phyloP scores from a whole-genome alignment of 2,329 filamentous ascomycete genomes.

The Sporothrix pallida region DNA sequence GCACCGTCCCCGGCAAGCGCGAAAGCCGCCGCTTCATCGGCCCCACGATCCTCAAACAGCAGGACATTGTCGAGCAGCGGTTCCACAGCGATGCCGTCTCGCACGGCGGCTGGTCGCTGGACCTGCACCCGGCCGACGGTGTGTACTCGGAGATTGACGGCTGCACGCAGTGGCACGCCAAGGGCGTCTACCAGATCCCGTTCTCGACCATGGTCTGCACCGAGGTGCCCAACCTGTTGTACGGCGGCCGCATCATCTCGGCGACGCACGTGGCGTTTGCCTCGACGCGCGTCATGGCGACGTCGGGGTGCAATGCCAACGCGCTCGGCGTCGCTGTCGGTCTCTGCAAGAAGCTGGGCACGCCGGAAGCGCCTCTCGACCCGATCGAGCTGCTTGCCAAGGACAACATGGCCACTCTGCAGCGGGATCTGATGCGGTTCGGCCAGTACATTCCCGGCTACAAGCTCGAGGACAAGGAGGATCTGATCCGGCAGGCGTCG shows the following conservation, averaged over 20 bases:
- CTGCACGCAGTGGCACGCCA: slow-evolving; percentile 41
- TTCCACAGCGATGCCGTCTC: slow-evolving; percentile 40
- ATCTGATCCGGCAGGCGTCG: slow-evolving; percentile 36
- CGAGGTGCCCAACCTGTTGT: slow-evolving; percentile 41
- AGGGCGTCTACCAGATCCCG: slow-evolving; percentile 41
- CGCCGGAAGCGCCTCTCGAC: slow-evolving; percentile 27
- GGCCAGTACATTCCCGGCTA: slow-evolving; percentile 41
- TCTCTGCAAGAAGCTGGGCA: slow-evolving; percentile 37
- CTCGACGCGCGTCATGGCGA: slow-evolving; percentile 42
- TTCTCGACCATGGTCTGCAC: slow-evolving; percentile 41
- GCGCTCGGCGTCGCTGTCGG: slow-evolving; percentile 39
- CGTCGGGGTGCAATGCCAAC: slow-evolving; percentile 40
- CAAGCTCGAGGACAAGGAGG: slow-evolving; percentile 39
- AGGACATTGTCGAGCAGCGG: slow-evolving; percentile 41
- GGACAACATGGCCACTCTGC: slow-evolving; percentile 39
- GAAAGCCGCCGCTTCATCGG: slow-evolving; percentile 41
- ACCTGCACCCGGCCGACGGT: slow-evolving; percentile 41
- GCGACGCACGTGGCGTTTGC: slow-evolving; percentile 40
- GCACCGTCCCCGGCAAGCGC: slow-evolving; percentile 41
- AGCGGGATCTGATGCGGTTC: slow-evolving; percentile 40
- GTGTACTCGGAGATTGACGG: slow-evolving; percentile 42
- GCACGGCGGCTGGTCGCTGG: slow-evolving; percentile 41
- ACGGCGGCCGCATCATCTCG: slow-evolving; percentile 41
- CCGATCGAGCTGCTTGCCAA: slow-evolving; percentile 39
- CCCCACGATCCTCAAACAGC: slow-evolving; percentile 40